Evolutionary conservation across 257 asterid species (phyloP).

Genomic region (Forsythia suspensa): DNA sequence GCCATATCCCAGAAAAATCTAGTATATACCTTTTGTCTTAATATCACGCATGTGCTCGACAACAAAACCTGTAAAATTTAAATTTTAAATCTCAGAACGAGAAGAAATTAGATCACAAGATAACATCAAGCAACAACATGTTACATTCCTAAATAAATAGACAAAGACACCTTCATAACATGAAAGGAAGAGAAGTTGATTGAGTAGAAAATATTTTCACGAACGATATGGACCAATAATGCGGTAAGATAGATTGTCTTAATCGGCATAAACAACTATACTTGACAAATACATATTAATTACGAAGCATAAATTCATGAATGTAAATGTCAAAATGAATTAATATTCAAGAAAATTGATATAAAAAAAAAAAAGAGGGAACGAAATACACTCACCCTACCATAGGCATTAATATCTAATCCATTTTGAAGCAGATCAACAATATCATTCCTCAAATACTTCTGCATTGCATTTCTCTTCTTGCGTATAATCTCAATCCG

Average conservation of each 20-base stretch:
- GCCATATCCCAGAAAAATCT: neutral
- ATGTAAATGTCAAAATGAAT: no score
- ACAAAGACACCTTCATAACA: slow-evolving; percentile 87
- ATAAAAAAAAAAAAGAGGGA: no score
- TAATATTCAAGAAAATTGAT: no score
- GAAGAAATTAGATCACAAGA: slow-evolving; percentile 9
- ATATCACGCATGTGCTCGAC: slow-evolving; percentile 99
- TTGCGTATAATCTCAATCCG: no score
- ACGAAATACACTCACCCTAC: no score
- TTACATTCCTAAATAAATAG: slow-evolving; percentile 12
- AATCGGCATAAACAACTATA: no score
- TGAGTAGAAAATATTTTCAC: slow-evolving; percentile 94
- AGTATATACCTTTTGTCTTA: slow-evolving; percentile 77
- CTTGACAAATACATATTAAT: no score
- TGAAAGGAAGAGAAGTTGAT: slow-evolving; percentile 94
- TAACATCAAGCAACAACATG: neutral
- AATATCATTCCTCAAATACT: no score
- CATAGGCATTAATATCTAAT: no score
- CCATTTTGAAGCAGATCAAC: no score
- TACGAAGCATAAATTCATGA: no score
- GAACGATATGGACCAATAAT: slow-evolving; percentile 98
- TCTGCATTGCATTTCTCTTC: no score
- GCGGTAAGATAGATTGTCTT: slow-evolving; percentile 38
- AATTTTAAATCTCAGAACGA: neutral
- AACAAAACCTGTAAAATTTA: slow-evolving; percentile 74